phyloP scores from a whole-genome alignment of 805 yeast species.

The Wickerhamiella dianesei region DNA sequence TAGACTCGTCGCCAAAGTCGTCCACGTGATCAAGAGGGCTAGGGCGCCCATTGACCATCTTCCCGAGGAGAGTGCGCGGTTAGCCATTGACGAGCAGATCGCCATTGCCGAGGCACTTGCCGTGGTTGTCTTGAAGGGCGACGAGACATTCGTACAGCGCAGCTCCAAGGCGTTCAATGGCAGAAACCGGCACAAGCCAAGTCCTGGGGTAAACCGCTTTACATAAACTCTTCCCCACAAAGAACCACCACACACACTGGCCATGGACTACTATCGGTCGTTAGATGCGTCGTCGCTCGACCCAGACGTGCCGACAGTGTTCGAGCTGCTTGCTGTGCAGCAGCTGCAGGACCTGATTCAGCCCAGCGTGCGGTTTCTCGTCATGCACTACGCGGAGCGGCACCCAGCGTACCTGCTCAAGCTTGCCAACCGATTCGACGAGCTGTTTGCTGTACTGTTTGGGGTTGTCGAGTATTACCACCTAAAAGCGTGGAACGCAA shows the following conservation, averaged over 20 bases:
- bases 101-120: not conserved
- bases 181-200: not conserved
- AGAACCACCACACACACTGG: not conserved
- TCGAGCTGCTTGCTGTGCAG: conserved; percentile 71
- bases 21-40: not conserved
- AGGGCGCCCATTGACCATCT: not conserved
- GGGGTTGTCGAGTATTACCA: conserved; percentile 59
- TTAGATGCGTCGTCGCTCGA: conserved; percentile 66
- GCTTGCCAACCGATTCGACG: conserved; percentile 62
- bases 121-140: not conserved
- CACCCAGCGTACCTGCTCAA: conserved; percentile 57
- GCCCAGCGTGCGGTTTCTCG: conserved; percentile 66
- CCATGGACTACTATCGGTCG: conserved; percentile 69
- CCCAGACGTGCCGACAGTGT: conserved; percentile 67
- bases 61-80: not conserved
- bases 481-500: conserved; percentile 60
- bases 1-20: not conserved
- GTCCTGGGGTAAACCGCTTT: no score
- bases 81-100: not conserved
- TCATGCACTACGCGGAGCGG: conserved; percentile 67
- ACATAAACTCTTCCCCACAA: not conserved
- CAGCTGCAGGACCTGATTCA: conserved; percentile 67
- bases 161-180: not conserved
- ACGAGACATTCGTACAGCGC: not conserved
- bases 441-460: conserved; percentile 47